A percentile compares a stretch with the other conserved stretches of the same genome.
Conservation (phyloP, 2,329 filamentous ascomycete genomes). For the Alternaria sp. region DNA sequence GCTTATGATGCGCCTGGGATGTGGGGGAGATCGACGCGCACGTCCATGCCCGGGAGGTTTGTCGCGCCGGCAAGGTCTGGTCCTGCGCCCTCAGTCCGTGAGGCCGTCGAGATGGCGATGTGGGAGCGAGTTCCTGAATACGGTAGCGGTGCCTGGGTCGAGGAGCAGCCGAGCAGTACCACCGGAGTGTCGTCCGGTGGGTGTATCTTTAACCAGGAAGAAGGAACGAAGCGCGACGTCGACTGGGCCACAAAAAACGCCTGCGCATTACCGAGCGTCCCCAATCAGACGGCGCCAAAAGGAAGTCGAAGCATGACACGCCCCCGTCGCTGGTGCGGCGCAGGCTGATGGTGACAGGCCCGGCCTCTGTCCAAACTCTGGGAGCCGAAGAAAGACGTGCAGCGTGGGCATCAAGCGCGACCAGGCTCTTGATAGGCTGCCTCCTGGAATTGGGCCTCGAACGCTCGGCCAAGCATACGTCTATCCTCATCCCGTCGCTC, state of each 20-base stretch:
- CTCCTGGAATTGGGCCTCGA: conserved; percentile 13
- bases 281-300: conserved; percentile 22
- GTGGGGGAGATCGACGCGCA: conserved; percentile 26
- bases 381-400: conserved; percentile 4
- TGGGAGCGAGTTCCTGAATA: background rate
- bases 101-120: background rate
- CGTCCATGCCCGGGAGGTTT: conserved; percentile 29
- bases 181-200: background rate
- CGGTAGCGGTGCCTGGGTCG: conserved; percentile 13
- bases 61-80: conserved; percentile 19
- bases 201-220: background rate
- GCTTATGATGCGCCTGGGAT: conserved; percentile 16
- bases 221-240: background rate
- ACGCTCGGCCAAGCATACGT: conserved; percentile 5
- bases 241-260: conserved; percentile 4
- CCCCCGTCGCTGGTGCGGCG: conserved; percentile 13
- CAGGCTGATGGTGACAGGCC: conserved; percentile 12
- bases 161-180: conserved; percentile 25
- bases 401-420: conserved; percentile 8
- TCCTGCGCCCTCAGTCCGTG: conserved; percentile 13
- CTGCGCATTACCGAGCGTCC: conserved; percentile 3
- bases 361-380: background rate
- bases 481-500: conserved; percentile 4
- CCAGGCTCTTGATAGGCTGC: conserved; percentile 23
- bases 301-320: conserved; percentile 9